Percentiles rank a stretch among this genome's conserved stretches.
Conservation (phyloP, 257 asterid genomes). For the Solanum pimpinellifolium region DNA sequence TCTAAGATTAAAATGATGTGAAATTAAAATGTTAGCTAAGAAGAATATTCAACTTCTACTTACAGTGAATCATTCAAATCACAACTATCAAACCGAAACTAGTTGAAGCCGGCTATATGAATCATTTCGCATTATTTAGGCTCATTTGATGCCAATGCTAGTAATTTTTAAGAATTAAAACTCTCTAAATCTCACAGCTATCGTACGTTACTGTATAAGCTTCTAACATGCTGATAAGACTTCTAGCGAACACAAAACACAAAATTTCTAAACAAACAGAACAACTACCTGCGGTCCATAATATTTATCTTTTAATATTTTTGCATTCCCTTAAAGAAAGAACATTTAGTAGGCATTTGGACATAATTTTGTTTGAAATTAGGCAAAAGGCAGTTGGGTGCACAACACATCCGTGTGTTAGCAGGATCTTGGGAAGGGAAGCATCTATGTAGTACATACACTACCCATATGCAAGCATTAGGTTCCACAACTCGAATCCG, state of each 20-base stretch:
- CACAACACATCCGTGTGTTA: not conserved
- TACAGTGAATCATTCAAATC: not conserved
- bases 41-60: not conserved
- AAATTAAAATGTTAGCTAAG: not conserved
- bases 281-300: not conserved
- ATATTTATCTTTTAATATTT: not conserved
- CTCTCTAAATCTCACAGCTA: not conserved
- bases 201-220: not conserved
- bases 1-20: not conserved
- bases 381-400: not conserved
- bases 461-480: not conserved
- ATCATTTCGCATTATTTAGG: not conserved
- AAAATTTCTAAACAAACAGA: not conserved
- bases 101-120: not conserved
- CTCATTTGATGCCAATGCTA: not conserved
- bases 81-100: not conserved
- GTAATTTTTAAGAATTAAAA: not conserved
- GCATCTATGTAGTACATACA: not conserved
- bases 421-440: not conserved
- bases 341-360: not conserved
- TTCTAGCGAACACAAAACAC: not conserved
- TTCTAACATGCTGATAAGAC: not conserved
- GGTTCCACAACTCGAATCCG: not conserved
- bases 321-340: not conserved
- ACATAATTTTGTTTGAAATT: not conserved